Evolutionary conservation across 2,329 filamentous ascomycete genomes (phyloP), one percentile per base, ranked within the genome.

Genomic region (Nemania serpens): DNA sequence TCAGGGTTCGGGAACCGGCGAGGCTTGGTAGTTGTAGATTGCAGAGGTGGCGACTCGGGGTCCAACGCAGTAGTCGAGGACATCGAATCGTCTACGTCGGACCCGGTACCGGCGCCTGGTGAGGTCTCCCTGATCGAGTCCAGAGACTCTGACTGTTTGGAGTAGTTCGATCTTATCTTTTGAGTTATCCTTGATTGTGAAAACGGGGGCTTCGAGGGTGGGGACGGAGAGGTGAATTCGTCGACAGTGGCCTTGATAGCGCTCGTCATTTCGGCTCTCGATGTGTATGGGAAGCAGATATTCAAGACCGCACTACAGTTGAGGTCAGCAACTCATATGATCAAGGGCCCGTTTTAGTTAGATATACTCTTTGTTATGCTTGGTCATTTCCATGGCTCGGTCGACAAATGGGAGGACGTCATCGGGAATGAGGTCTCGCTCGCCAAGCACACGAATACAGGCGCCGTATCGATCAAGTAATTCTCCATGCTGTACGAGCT

Each of bases 261-360:
- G 2, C 90, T 88, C 0, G 94, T 96, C 67, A 99, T 98, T 74
- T 99, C 95, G 71, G 97, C 93, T 66, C 95, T 86, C 4, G 93
- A 96, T 0, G 95, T 98, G 73, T 99, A 99, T 0, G 95, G 95
- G 71, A 98, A 98, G 80, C 95, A 99, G 65, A 99, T 93, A 74
- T 99, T 99, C 53, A 99, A 81, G 33, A 84, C 77, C 25, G 81
- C 79, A 57, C 84, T 86, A 41, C 3, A 18, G 33, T 29, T 15
- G n/a, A 25, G 17, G 55, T 65, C 48, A 64, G 59, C 17, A 51
- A 29, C 13, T 3, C 5, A 7, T 2, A 42, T n/a, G 10, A 4
- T 3, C 18, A 3, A 17, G 39, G 11, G 39, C 56, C 25, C 18
- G 1, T 11, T n/a, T 39, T 37, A 18, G 41, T 55, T 5, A 54